Evolutionary conservation across 148 eudicot genomes (phyloP), one percentile per base, ranked within the genome.

Genomic region (Chenopodium quinoa): DNA sequence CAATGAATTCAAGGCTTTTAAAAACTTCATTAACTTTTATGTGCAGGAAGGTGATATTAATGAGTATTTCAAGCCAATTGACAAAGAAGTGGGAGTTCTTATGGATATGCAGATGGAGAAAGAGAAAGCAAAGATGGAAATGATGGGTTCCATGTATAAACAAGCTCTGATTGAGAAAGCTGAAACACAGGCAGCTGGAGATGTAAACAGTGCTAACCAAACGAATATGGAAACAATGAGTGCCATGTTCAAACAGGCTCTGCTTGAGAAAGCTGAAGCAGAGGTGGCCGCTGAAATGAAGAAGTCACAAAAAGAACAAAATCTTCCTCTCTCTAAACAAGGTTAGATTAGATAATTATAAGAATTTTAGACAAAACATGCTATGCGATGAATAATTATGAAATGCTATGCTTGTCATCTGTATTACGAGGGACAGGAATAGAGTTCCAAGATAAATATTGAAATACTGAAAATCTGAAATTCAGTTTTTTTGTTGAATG

Each of bases 31-130:
- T 40, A 40, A 40, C 7, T 10, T 11, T 44, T 54, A 40, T 68
- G 23, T 80, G 69, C 89, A 97, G 99, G 99, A 97, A 84, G 77
- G 88, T n/a, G 89, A 93, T 72, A 92, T 94, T 56, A 90, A 92
- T 14, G 89, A 96, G 6, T 90, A 92, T 78, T 92, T 96, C 71
- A 91, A 89, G 82, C 97, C 98, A 22, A 82, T 97, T 31, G 97
- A 94, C 90, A 90, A 90, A 83, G 91, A 94, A 37, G 97, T 93
- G 72, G 95, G 88, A 82, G 75, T 85, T 78, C 74, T 97, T 48
- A 90, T 97, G 82, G 83, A 91, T 69, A 84, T 84, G 84, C 95
- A 97, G 92, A 92, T 90, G 79, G 91, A 94, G 69, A 90, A 91
- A 75, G 98, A 92, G 69, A 90, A 91, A 73, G 79, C 85, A 62